Conservation (phyloP, 768 basidiomycete species). For the Leccinum boreale region DNA sequence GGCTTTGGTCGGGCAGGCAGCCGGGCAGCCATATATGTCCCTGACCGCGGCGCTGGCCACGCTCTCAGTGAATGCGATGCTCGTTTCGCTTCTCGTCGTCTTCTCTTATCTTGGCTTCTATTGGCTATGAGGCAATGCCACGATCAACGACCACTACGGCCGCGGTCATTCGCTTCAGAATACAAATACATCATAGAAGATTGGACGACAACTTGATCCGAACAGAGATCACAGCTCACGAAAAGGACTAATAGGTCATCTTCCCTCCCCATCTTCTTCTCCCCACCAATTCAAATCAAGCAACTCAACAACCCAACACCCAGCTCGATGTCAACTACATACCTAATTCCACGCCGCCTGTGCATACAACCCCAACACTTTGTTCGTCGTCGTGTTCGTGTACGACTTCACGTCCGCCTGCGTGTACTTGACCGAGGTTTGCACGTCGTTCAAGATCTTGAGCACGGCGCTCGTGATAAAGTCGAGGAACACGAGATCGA, state of each 20-base stretch:
- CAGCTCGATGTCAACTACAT: not conserved
- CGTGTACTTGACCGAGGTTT: slow-evolving; percentile 48
- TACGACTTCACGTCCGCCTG: slow-evolving; percentile 52
- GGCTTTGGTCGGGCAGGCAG: not conserved
- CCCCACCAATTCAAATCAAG: too few relatives aligned
- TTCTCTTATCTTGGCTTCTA: not conserved
- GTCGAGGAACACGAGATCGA: slow-evolving; percentile 75
- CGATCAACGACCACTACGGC: too few relatives aligned
- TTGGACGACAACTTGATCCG: too few relatives aligned
- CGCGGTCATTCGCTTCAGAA: too few relatives aligned
- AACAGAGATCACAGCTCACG: too few relatives aligned
- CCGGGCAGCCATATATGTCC: not conserved
- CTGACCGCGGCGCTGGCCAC: too few relatives aligned
- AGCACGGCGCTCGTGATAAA: slow-evolving; percentile 59
- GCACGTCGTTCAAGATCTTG: slow-evolving; percentile 52
- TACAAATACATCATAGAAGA: too few relatives aligned
- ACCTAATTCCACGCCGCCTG: slow-evolving; percentile 31
- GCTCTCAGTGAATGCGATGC: not conserved
- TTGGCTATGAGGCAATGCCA: too few relatives aligned
- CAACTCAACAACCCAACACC: not conserved
- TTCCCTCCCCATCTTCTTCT: not conserved
- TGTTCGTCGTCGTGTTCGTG: slow-evolving; percentile 40
- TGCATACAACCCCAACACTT: slow-evolving; percentile 41
- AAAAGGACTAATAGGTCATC: not conserved
- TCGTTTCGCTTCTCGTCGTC: not conserved